Percentiles rank a stretch among this genome's conserved stretches.
Conservation (phyloP, 2,329 filamentous ascomycete genomes). For the Pseudonectria foliicola region DNA sequence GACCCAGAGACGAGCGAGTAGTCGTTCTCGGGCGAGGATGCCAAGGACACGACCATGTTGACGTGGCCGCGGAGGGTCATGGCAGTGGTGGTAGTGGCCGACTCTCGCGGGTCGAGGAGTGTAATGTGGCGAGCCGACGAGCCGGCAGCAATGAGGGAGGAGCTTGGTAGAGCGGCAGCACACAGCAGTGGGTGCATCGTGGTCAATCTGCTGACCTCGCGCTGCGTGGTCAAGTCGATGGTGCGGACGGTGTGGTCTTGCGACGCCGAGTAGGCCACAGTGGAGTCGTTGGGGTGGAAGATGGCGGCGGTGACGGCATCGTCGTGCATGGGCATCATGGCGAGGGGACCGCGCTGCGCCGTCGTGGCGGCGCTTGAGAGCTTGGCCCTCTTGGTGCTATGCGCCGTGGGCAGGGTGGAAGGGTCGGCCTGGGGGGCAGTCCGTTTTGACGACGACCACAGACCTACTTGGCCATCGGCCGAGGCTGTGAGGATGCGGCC, state of each 20-base stretch:
- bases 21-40: slow-evolving; percentile 53
- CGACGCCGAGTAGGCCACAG: slow-evolving; percentile 84
- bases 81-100: slow-evolving; percentile 66
- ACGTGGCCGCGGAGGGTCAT: slow-evolving; percentile 90
- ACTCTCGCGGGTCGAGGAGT: slow-evolving; percentile 81
- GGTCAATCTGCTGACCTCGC: slow-evolving; percentile 72
- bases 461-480: slow-evolving; percentile 72
- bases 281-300: slow-evolving; percentile 79
- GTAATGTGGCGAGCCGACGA: slow-evolving; percentile 83
- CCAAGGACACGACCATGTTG: slow-evolving; percentile 57
- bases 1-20: slow-evolving; percentile 84
- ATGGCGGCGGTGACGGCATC: slow-evolving; percentile 69
- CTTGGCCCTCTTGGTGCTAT: slow-evolving; percentile 72
- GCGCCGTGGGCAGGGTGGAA: slow-evolving; percentile 58
- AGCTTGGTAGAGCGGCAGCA: slow-evolving; percentile 64
- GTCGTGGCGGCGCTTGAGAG: slow-evolving; percentile 35
- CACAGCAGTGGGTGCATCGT: slow-evolving; percentile 80
- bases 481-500: slow-evolving; percentile 80
- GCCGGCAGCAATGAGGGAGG: slow-evolving; percentile 60
- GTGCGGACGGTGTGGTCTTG: slow-evolving; percentile 89
- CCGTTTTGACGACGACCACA: slow-evolving; percentile 79
- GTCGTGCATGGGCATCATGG: slow-evolving; percentile 65
- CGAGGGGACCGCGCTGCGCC: slow-evolving; percentile 73
- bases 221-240: slow-evolving; percentile 77
- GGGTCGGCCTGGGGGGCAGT: slow-evolving; percentile 68